Percentiles rank a stretch among this genome's conserved stretches.
These are phyloP conservation scores for Irpex sp. DNA, from an alignment of 1,284 basidiomycete genomes.

Conservation along the genomic window DNA sequence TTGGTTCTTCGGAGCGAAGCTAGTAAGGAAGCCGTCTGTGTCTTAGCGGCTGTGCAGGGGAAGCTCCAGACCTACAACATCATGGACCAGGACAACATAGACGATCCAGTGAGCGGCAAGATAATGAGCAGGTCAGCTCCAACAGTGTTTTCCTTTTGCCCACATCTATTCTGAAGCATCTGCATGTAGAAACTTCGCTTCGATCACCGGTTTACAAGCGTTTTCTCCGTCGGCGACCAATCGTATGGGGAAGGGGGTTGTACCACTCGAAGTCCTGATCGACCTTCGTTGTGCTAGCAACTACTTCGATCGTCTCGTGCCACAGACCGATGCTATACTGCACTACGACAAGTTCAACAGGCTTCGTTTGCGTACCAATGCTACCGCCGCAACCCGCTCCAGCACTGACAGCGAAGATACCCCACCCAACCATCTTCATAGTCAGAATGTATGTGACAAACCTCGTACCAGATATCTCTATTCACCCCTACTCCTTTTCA, in stretches of 20 bases:
- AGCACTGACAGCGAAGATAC: constrained; percentile 27
- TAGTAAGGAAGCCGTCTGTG: constrained; percentile 58
- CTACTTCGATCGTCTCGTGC: constrained; percentile 86
- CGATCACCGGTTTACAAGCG: constrained; percentile 68
- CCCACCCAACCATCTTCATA: constrained; percentile 63
- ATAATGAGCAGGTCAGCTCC: constrained; percentile 77
- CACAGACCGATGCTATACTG: constrained; percentile 82
- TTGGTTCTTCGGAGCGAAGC: constrained; percentile 73
- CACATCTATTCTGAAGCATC: background rate
- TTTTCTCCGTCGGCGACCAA: constrained; percentile 67
- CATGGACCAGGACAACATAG: constrained; percentile 71
- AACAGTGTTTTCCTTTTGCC: background rate
- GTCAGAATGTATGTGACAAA: constrained; percentile 61
- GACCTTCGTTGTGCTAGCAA: constrained; percentile 79
- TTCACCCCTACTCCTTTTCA: constrained; percentile 23
- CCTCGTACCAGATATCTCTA: constrained; percentile 1
- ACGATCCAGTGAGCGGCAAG: constrained; percentile 82
- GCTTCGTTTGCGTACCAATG: constrained; percentile 73
- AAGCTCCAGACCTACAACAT: constrained; percentile 81
- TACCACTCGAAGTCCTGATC: constrained; percentile 87
- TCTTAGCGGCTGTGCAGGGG: constrained; percentile 80
- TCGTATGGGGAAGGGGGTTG: constrained; percentile 39
- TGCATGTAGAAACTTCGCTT: constrained; percentile 23
- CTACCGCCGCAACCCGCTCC: constrained; percentile 41
- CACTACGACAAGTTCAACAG: constrained; percentile 96